phyloP scores from a whole-genome alignment of 352 stramenopile species.

The Hyaloperonospora brassicae region DNA sequence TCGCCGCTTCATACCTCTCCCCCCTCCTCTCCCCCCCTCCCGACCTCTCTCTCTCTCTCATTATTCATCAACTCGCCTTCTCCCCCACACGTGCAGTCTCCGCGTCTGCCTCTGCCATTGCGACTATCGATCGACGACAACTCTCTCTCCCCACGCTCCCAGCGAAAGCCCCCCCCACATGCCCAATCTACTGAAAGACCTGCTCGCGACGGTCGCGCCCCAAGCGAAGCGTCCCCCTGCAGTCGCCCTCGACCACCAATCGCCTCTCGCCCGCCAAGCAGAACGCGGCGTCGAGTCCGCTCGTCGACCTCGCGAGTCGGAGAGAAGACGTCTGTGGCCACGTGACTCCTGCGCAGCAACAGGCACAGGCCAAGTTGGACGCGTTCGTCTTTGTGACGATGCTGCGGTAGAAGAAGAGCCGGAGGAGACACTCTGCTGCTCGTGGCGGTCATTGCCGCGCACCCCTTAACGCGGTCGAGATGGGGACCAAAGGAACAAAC shows the following conservation, averaged over 20 bases:
- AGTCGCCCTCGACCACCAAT: conserved; percentile 24
- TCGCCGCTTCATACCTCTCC: no score
- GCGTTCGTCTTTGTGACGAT: conserved; percentile 39
- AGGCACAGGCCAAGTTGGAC: conserved; percentile 37
- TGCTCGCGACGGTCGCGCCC: conserved; percentile 30
- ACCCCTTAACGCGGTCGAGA: no score
- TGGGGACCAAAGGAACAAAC: neutral
- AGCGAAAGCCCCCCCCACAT: conserved; percentile 16
- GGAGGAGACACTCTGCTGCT: no score
- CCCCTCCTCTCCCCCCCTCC: no score
- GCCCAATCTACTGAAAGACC: conserved; percentile 38
- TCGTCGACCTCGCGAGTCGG: conserved; percentile 18
- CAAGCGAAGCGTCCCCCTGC: conserved; percentile 27
- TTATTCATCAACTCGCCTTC: conserved; percentile 20
- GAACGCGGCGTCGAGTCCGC: conserved; percentile 16
- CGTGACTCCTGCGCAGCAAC: conserved; percentile 24
- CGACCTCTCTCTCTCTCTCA: no score
- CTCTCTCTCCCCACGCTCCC: no score
- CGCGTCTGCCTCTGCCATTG: neutral
- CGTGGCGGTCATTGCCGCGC: no score
- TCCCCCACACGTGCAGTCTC: conserved; percentile 18
- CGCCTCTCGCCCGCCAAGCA: conserved; percentile 22
- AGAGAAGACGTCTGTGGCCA: conserved; percentile 12
- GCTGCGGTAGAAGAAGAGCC: conserved; percentile 25
- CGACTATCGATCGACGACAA: no score